Percentiles rank a stretch among this genome's conserved stretches.
These are phyloP conservation scores for Fusarium temperatum DNA, from an alignment of 2,329 filamentous ascomycete genomes.

Conservation along the genomic window DNA sequence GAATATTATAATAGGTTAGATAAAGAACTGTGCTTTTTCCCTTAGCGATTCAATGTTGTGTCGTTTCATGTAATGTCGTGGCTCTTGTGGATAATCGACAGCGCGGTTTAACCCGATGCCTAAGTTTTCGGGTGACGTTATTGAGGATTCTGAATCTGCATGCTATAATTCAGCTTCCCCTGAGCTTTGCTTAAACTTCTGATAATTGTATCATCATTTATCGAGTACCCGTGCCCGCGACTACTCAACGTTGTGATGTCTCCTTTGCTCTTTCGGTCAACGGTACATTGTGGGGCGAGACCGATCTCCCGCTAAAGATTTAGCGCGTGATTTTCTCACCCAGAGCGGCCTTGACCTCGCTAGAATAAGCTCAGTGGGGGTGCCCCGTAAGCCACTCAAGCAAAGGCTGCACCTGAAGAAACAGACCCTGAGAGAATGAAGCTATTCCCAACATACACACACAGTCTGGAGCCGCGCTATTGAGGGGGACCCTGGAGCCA, in stretches of 20 bases:
- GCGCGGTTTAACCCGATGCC: too few relatives aligned
- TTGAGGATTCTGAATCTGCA: accelerated
- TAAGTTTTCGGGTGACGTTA: too few relatives aligned
- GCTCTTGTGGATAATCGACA: neutral
- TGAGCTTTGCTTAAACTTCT: too few relatives aligned
- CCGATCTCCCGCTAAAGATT: neutral
- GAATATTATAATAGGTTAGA: accelerated
- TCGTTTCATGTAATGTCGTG: too few relatives aligned
- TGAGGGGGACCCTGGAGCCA: neutral
- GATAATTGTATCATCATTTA: neutral
- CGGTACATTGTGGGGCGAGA: accelerated
- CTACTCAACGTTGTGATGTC: neutral
- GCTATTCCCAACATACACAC: neutral
- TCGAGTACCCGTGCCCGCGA: neutral
- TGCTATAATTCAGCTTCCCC: too few relatives aligned
- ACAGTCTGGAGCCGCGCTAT: neutral
- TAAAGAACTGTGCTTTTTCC: too few relatives aligned
- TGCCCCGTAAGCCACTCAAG: neutral
- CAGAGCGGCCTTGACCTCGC: neutral
- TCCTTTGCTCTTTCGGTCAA: neutral
- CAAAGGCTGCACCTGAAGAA: neutral
- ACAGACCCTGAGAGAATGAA: neutral
- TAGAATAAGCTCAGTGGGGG: neutral
- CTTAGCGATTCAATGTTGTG: accelerated
- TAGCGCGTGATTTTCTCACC: neutral